Evolutionary conservation across 768 basidiomycete genomes (phyloP), one percentile per base, ranked within the genome.

Genomic region (Leccinum fibrillosum): DNA sequence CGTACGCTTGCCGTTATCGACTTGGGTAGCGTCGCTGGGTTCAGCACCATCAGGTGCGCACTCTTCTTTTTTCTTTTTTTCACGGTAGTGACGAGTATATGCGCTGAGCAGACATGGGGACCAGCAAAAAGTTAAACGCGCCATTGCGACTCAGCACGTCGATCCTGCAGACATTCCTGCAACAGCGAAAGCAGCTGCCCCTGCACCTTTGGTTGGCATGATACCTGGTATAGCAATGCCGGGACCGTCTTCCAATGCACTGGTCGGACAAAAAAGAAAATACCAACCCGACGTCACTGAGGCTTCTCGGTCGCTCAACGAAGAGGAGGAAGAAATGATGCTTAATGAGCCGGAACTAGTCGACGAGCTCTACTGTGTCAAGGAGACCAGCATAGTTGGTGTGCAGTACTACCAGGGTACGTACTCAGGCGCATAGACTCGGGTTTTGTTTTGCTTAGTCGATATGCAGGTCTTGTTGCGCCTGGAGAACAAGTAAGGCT

Each of bases 351-450:
- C 82, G 44, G 86, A 88, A 37, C 58, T 61, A 6, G 68, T 59
- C 17, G 90, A 93, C 58, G 91, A 94, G 70, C 69, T 91, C 21
- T 91, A 88, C 66, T 81, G 84, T 45, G 77, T 73, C 13, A 52
- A 86, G 66, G 69, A 70, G 3, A 81, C 87, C 0, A 85, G 81
- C 49, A 82, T 92, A 10, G 93, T 94, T 0, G 93, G 93, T 0
- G 76, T 94, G 13, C 90, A 92, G 67, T 92, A 94, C 66, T 94
- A 94, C 66, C 77, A 77, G 67, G 88, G 88, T 83, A 34, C 1
- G 71, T 62, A 10, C 4, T 19, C 47, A 32, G 17, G 34, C 2
- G 51, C 53, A 30, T 60, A 9, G 3, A 32, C 11, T 52, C 53
- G 32, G 5, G 35, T 21, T 37, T 8, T 35, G 12, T n/a, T 26